phyloP scores from a whole-genome alignment of 2,329 filamentous ascomycete genomes.

The Aspergillus sp. region DNA sequence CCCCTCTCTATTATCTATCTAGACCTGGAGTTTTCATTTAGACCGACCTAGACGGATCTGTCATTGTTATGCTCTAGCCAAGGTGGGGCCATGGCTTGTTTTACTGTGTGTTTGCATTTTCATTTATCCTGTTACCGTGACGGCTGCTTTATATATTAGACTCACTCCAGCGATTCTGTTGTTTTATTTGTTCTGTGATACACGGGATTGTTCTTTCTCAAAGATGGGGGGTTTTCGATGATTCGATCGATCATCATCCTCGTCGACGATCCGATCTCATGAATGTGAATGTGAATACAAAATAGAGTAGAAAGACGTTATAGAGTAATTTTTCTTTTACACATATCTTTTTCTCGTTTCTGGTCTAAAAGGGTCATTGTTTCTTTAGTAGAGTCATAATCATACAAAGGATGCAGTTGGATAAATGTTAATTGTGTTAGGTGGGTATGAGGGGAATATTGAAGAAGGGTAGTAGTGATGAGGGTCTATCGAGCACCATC shows the following conservation, averaged over 20 bases:
- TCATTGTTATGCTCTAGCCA: background rate
- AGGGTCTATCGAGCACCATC: no score
- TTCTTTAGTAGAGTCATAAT: background rate
- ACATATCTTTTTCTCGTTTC: background rate
- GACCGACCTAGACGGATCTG: background rate
- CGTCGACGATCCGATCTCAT: background rate
- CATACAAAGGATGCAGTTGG: no score
- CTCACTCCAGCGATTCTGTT: slow-evolving; percentile 20
- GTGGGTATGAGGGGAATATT: no score
- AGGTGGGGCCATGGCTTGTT: background rate
- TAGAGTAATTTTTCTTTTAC: slow-evolving; percentile 7
- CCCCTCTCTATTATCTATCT: background rate
- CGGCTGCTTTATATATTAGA: slow-evolving; percentile 18
- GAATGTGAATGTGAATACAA: slow-evolving; percentile 6
- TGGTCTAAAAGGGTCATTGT: background rate
- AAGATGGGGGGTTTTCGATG: background rate
- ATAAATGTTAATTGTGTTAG: no score
- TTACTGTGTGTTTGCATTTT: background rate
- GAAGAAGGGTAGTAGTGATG: no score
- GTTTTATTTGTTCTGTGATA: slow-evolving; percentile 9
- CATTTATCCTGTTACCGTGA: slow-evolving; percentile 4
- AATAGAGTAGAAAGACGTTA: slow-evolving; percentile 12
- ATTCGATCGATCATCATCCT: background rate
- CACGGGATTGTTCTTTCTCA: slow-evolving; percentile 1
- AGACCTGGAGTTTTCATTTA: background rate